Conservation (phyloP, 2,329 filamentous ascomycete species). For the Fusarium sacchari region DNA sequence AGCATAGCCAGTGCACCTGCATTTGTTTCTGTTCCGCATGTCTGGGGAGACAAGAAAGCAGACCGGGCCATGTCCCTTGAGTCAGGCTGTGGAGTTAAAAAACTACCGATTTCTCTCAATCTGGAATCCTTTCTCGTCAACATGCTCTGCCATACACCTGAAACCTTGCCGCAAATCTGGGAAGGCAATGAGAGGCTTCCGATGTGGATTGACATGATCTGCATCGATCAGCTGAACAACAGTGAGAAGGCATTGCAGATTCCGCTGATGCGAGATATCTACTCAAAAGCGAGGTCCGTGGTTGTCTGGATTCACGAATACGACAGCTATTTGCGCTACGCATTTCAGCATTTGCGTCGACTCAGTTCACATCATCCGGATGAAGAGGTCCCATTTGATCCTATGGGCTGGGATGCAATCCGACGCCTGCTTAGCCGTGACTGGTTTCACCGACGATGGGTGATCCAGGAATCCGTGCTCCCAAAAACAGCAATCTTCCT, state of each 20-base stretch:
- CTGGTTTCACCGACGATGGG: background rate
- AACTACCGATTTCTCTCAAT: background rate
- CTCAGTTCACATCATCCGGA: background rate
- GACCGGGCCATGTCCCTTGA: background rate
- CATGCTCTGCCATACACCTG: background rate
- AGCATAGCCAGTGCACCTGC: background rate
- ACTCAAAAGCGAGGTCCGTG: background rate
- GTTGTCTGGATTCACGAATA: background rate
- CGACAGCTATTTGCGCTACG: background rate
- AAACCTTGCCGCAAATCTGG: background rate
- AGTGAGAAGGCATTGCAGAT: background rate
- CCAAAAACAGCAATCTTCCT: background rate
- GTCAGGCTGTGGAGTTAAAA: background rate
- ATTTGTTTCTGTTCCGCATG: background rate
- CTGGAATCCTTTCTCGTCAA: background rate
- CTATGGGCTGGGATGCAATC: background rate
- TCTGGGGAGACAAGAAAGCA: background rate
- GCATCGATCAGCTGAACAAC: background rate
- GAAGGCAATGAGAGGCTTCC: background rate
- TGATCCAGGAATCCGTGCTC: background rate
- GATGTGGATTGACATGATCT: background rate
- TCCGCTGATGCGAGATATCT: background rate
- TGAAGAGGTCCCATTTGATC: background rate
- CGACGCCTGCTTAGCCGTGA: background rate
- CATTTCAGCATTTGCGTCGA: background rate